Percentiles rank a stretch among this genome's conserved stretches.
Conservation (phyloP, 1,139 yeast species). For the Nakaseomyces nivariensis region DNA sequence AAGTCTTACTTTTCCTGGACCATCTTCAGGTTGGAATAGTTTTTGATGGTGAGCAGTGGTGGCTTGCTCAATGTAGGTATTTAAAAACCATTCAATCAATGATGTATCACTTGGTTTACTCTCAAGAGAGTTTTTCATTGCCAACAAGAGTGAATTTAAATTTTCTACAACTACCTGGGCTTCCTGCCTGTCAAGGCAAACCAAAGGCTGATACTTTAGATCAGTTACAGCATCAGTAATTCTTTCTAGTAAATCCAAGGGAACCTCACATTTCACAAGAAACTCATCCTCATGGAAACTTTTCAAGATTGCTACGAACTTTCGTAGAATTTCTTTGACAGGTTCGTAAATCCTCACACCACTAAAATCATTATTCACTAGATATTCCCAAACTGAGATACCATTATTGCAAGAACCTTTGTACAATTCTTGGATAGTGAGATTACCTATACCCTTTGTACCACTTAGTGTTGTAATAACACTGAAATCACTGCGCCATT, state of each 20-base stretch:
- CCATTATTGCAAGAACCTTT: conserved; percentile 8
- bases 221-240: conserved; percentile 10
- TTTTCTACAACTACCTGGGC: conserved; percentile 13
- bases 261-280: conserved; percentile 10
- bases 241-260: conserved; percentile 11
- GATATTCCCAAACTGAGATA: conserved; percentile 21
- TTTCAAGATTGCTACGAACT: neutral
- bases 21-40: conserved; percentile 9
- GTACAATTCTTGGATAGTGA: conserved; percentile 18
- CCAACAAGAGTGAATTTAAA: conserved; percentile 25
- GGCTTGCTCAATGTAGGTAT: conserved; percentile 39
- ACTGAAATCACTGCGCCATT: conserved; percentile 21
- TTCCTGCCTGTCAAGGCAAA: conserved; percentile 7
- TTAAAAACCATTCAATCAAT: conserved; percentile 35
- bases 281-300: neutral
- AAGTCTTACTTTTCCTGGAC: conserved; percentile 33
- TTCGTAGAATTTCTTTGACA: neutral
- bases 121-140: conserved; percentile 21
- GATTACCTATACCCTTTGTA: conserved; percentile 20
- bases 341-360: neutral
- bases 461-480: conserved; percentile 20
- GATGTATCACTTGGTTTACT: conserved; percentile 16
- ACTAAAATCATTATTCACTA: conserved; percentile 5
- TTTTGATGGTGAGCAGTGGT: conserved; percentile 24
- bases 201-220: conserved; percentile 11